phyloP scores from a whole-genome alignment of 139 green algal genomes.

The Edaphochlamys debaryana region DNA sequence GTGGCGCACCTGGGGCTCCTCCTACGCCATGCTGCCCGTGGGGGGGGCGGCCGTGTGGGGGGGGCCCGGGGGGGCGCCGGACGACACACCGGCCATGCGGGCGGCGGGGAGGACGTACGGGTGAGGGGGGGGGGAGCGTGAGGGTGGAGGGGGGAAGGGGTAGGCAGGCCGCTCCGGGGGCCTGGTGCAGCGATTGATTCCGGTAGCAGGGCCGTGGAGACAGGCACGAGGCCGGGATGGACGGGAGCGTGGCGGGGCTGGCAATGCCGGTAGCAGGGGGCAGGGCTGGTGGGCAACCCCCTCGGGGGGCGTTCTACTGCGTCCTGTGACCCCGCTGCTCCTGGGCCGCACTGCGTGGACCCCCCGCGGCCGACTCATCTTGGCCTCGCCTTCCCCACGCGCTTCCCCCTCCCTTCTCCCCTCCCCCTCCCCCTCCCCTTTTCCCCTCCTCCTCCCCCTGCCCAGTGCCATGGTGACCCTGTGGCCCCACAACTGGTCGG shows the following conservation, averaged over 20 bases:
- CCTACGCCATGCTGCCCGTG: slow-evolving; percentile 82
- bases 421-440: neutral
- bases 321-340: no score
- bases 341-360: no score
- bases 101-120: slow-evolving; percentile 49
- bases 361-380: no score
- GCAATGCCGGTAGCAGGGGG: neutral
- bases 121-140: slow-evolving; percentile 13
- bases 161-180: no score
- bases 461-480: slow-evolving; percentile 23
- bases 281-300: neutral
- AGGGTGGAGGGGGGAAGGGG: neutral
- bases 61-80: slow-evolving; percentile 71
- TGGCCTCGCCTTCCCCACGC: no score
- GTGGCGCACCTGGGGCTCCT: slow-evolving; percentile 78
- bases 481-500: slow-evolving; percentile 35
- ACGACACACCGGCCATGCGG: slow-evolving; percentile 60
- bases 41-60: slow-evolving; percentile 82
- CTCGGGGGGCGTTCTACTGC: no score
- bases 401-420: no score
- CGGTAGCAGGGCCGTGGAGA: no score
- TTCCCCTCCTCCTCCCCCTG: neutral
- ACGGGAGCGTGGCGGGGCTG: no score
- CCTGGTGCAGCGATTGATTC: no score
- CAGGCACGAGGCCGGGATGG: no score